A percentile compares a stretch with the other conserved stretches of the same genome.
Conservation (phyloP, 2,329 filamentous ascomycete genomes). For the Nemania serpens region DNA sequence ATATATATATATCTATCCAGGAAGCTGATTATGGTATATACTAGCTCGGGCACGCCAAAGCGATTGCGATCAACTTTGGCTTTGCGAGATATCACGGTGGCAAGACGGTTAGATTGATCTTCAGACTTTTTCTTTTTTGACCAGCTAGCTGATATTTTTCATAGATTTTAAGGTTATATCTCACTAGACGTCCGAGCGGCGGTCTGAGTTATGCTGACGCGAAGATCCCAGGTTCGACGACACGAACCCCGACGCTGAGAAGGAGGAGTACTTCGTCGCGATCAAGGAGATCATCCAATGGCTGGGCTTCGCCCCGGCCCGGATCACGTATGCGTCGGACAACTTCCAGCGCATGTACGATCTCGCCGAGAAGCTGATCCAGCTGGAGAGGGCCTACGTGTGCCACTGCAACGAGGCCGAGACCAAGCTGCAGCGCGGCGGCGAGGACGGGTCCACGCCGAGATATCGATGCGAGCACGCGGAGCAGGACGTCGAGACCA, state of each 20-base stretch:
- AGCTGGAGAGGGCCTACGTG: conserved; percentile 74
- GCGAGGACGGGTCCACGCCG: background rate
- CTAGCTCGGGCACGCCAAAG: conserved; percentile 94
- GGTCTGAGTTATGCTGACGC: background rate
- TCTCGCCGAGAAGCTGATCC: conserved; percentile 82
- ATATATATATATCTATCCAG: background rate
- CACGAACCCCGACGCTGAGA: conserved; percentile 92
- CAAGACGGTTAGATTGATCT: conserved; percentile 49
- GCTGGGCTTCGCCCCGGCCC: conserved; percentile 79
- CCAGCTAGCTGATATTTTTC: background rate
- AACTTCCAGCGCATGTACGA: conserved; percentile 89
- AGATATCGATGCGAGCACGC: background rate
- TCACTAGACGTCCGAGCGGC: background rate
- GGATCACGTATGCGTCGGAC: conserved; percentile 86
- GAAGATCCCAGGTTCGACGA: conserved; percentile 75
- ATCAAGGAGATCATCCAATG: conserved; percentile 87
- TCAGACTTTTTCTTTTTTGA: background rate
- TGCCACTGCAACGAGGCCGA: conserved; percentile 71
- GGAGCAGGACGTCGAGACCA: background rate
- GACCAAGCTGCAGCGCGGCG: background rate
- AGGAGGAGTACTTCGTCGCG: conserved; percentile 86
- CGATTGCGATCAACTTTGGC: conserved; percentile 94
- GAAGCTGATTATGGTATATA: conserved; percentile 44
- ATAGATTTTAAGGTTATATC: background rate
- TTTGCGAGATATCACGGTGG: conserved; percentile 87